Base-by-base conservation (phyloP, 139 green algal species). In the Chlamydomonas sp. region DNA sequence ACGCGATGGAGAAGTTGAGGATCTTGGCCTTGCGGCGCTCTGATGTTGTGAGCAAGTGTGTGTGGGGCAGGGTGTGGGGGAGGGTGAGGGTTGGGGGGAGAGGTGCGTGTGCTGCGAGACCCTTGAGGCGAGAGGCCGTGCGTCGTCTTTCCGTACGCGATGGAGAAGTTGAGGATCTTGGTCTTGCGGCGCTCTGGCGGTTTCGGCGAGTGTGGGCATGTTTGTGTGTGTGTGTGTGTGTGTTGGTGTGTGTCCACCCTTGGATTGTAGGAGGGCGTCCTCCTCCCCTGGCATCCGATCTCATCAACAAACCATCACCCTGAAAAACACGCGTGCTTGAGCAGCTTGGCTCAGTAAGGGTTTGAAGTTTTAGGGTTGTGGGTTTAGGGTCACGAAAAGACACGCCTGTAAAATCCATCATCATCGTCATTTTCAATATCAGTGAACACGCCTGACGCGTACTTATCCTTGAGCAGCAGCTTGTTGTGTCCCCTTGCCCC, bases 101-200 rank as follows among this genome's bases (percentile, higher is more conserved):
- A 4, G 5, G 3, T 26, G 61, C 2, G 33, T n/a, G n/a, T n/a
- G n/a, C n/a, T n/a, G n/a, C n/a, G n/a, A n/a, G n/a, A n/a, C n/a
- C n/a, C n/a, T n/a, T n/a, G n/a, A n/a, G n/a, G n/a, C n/a, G 81
- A 76, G 49, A 99, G 84, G 4, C 94, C 94, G 75, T 96, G 87
- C n/a, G 89, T 88, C 0, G 94, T 99, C 83, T 99, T 99, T 73
- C 94, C 94, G 68, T 99, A 99, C 5, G 94, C 94, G 65, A 99
- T 97, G 58, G 81, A 92, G 78, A 99, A 99, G 86, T 99, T 99
- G 38, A 99, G 86, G 38, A 97, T 81, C 86, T 98, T 98, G 43
- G 93, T 92, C 73, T 92, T 93, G 34, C 5, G 58, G 2, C 34
- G n/a, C 20, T 2, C 22, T 3, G 22, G 5, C 35, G 61, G 34